Percentiles rank a stretch among this genome's conserved stretches.
Conservation (phyloP, 2,329 filamentous ascomycete genomes). For the Fusarium illudens region DNA sequence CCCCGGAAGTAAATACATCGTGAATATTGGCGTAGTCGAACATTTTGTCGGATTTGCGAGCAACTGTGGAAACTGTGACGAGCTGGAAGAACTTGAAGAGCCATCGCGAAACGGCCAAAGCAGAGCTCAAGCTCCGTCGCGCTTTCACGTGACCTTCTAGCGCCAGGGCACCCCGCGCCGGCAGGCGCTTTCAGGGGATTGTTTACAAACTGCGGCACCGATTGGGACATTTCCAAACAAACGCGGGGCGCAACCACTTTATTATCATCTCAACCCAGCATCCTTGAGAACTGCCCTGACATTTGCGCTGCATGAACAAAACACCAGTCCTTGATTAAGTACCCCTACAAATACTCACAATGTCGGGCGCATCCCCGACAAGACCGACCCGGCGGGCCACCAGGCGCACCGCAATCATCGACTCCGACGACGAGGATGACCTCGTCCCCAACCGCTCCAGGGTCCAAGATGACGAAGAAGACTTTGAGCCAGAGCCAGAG, state of each 20-base stretch:
- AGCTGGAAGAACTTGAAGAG: constrained; percentile 24
- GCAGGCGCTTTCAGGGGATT: constrained; percentile 33
- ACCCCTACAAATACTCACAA: constrained; percentile 24
- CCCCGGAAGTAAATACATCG: constrained; percentile 70
- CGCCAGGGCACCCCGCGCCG: background rate
- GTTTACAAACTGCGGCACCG: constrained; percentile 53
- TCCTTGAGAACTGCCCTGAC: background rate
- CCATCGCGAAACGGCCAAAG: constrained; percentile 37
- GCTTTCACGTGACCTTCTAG: constrained; percentile 33
- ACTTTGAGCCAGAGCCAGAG: constrained; percentile 81
- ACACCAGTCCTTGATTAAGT: background rate
- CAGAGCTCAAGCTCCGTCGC: constrained; percentile 15
- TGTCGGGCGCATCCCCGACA: constrained; percentile 47
- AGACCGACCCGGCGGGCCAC: constrained; percentile 56
- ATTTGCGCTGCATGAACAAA: background rate
- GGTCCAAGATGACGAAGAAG: constrained; percentile 70
- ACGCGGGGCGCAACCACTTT: constrained; percentile 45
- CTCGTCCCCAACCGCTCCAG: constrained; percentile 60
- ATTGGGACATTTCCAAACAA: constrained; percentile 53
- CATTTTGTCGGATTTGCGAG: constrained; percentile 51
- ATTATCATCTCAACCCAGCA: constrained; percentile 14
- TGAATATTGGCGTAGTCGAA: constrained; percentile 73
- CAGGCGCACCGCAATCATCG: constrained; percentile 77
- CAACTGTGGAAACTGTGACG: background rate
- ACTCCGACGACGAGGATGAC: constrained; percentile 81